phyloP scores from a whole-genome alignment of 768 basidiomycete genomes.

The Amanita pallidorosea region DNA sequence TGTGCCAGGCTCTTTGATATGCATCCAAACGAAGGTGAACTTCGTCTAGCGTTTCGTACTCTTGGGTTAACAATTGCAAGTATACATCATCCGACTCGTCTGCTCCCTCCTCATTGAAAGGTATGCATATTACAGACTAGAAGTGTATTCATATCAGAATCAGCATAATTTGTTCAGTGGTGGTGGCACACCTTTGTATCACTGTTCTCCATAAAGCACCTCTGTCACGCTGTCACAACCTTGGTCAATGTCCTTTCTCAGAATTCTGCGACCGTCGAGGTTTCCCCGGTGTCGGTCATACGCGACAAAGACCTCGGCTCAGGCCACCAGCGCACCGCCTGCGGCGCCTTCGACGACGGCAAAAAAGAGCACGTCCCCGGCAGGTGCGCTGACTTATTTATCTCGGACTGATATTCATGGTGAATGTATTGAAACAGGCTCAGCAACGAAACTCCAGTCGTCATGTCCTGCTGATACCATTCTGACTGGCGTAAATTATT shows the following conservation, averaged over 20 bases:
- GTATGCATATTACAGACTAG: slow-evolving; percentile 2
- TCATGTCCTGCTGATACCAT: slow-evolving; percentile 66
- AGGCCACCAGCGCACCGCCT: neutral
- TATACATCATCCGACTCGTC: neutral
- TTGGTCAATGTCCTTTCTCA: neutral
- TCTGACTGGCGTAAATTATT: slow-evolving; percentile 70
- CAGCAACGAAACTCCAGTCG: slow-evolving; percentile 29
- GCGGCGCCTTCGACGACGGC: neutral
- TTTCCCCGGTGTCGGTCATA: neutral
- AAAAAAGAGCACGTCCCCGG: neutral
- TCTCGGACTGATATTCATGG: neutral
- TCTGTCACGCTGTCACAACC: neutral
- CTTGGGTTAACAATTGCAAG: neutral
- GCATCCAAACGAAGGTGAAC: slow-evolving; percentile 31
- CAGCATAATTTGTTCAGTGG: neutral
- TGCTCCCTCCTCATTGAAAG: neutral
- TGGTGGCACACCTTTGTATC: neutral
- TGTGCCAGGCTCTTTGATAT: slow-evolving; percentile 48
- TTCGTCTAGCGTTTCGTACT: neutral
- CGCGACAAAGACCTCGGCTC: neutral
- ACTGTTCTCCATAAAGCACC: neutral
- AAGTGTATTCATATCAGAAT: neutral
- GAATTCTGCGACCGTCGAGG: neutral
- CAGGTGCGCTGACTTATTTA: slow-evolving; percentile 2
- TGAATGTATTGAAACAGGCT: neutral